Evolutionary conservation across 345 rosid species (phyloP).

Genomic region (Pistacia integerrima): DNA sequence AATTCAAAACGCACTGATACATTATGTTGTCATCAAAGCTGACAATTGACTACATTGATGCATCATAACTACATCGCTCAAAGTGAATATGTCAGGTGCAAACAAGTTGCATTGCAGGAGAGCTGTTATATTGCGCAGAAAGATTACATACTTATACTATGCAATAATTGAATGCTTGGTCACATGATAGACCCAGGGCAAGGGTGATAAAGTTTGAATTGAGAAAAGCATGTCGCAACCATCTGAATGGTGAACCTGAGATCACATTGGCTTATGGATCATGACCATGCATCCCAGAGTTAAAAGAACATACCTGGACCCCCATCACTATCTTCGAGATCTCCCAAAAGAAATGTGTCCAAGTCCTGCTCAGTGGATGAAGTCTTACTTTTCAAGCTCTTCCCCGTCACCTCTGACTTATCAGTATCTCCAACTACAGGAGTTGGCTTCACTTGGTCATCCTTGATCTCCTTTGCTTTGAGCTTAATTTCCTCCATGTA

Average conservation of each 20-base stretch:
- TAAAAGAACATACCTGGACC: slow-evolving; percentile 55
- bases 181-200: neutral
- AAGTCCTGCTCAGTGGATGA: slow-evolving; percentile 78
- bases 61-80: neutral
- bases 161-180: neutral
- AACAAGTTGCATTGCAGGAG: slow-evolving; percentile 2
- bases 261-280: neutral
- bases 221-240: neutral
- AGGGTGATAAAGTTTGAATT: neutral
- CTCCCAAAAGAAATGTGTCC: slow-evolving; percentile 89
- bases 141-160: neutral
- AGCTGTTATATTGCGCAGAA: neutral
- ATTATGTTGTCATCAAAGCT: neutral
- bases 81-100: neutral
- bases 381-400: slow-evolving; percentile 45
- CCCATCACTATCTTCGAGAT: slow-evolving; percentile 84
- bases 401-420: slow-evolving; percentile 39
- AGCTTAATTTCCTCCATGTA: slow-evolving; percentile 71
- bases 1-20: neutral
- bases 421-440: slow-evolving; percentile 35
- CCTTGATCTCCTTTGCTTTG: slow-evolving; percentile 57
- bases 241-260: neutral
- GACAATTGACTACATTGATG: neutral
- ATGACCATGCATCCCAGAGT: neutral
- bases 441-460: slow-evolving; percentile 48